Base-by-base conservation (phyloP, 1,139 yeast genomes). In the Protomyces macrosporus region DNA sequence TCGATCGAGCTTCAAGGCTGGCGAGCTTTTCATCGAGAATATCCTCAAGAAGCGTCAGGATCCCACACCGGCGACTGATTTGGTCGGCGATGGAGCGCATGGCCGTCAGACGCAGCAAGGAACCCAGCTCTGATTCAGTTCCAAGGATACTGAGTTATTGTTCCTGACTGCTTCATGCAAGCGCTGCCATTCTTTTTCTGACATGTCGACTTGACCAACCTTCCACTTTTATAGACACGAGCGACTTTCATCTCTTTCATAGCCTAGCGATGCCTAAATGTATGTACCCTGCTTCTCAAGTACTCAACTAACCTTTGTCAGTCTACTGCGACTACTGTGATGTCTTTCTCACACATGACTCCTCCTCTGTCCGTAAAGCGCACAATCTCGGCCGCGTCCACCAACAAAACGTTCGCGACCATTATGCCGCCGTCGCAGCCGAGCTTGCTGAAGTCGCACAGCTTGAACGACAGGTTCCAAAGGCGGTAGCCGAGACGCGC, bases 1-100 rank as follows among this genome's bases (percentile, higher is more conserved):
- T 14, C 84, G 99, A 74, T 90, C 97, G 0, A 88, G 96, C 1
- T 95, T 95, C 76, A 95, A 93, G 76, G 99, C 99, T 16, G 99
- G 99, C 67, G 99, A 95, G 75, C 90, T 96, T 0, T 95, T 90
- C 72, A 91, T 95, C 71, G 98, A 95, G 76, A 93, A 93, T 72
- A 95, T 93, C 45, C 80, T 95, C 68, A 85, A 86, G 72, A 88
- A 88, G 77, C 34, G 53, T 33, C 53, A 42, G 48, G 48, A 10
- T 9, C 32, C 16, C 12, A 32, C n/a, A 23, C 16, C 16, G 9
- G 30, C n/a, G 37, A 33, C 36, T n/a, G 37, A 50, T 3, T 9
- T 50, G 10, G 48, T 42, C 6, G 48, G n/a, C 10, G 48, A 42
- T 42, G 48, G 30, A n/a, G 32, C 23, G 7, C 14, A n/a, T 39